A percentile compares a stretch with the other conserved stretches of the same genome.
Conservation (phyloP, 1,139 yeast species). For the Pichia sp. region DNA sequence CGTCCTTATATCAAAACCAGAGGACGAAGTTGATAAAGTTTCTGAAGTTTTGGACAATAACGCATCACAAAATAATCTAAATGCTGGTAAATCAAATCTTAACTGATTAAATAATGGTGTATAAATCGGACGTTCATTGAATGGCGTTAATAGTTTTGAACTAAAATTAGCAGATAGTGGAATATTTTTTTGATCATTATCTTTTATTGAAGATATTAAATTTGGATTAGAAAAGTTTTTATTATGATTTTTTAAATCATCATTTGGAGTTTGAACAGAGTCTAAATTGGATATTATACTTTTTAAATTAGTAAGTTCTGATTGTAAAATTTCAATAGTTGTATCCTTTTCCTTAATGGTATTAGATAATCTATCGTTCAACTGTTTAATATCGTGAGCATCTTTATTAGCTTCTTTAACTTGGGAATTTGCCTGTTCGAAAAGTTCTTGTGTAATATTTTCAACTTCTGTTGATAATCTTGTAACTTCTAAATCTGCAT, state of each 20-base stretch:
- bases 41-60: background rate
- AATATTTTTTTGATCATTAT: background rate
- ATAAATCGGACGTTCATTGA: constrained; percentile 30
- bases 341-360: constrained; percentile 69
- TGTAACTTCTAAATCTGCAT: constrained; percentile 40
- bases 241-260: background rate
- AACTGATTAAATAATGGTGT: constrained; percentile 54
- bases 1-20: constrained; percentile 32
- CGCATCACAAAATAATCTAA: constrained; percentile 24
- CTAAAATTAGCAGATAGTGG: constrained; percentile 17
- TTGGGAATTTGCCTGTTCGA: constrained; percentile 71
- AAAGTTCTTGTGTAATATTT: constrained; percentile 66
- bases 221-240: background rate
- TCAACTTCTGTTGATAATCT: constrained; percentile 64
- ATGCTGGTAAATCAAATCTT: constrained; percentile 46
- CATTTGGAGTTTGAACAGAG: background rate
- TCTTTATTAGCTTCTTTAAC: constrained; percentile 59
- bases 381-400: constrained; percentile 31
- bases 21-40: background rate
- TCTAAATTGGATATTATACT: constrained; percentile 35
- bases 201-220: background rate
- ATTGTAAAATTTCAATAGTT: constrained; percentile 58
- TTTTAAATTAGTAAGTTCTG: constrained; percentile 67
- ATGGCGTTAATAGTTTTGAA: constrained; percentile 15
- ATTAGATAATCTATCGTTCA: constrained; percentile 51